These are phyloP conservation scores for Thamnidium elegans DNA, from an alignment of 192 early-diverging fungal genomes.

Conservation along the genomic window DNA sequence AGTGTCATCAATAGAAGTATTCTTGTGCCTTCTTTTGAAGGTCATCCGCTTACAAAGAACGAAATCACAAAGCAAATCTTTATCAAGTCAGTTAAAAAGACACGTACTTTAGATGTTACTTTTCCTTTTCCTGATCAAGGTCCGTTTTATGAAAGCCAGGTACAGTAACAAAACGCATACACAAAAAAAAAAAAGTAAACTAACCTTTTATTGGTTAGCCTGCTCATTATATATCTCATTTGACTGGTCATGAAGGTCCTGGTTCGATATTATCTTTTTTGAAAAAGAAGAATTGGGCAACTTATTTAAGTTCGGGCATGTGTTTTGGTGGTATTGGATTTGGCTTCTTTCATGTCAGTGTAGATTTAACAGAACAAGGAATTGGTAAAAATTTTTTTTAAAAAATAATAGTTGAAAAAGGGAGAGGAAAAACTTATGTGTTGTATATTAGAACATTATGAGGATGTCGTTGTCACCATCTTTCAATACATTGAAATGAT, in stretches of 20 bases:
- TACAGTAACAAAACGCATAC: conserved; percentile 19
- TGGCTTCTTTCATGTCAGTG: conserved; percentile 72
- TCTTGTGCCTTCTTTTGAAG: conserved; percentile 59
- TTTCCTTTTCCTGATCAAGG: conserved; percentile 80
- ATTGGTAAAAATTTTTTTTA: conserved; percentile 61
- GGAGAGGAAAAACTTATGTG: conserved; percentile 52
- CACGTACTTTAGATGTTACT: conserved; percentile 61
- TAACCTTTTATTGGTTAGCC: conserved; percentile 43
- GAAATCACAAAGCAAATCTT: conserved; percentile 60
- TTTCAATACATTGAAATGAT: conserved; percentile 92
- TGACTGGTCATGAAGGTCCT: conserved; percentile 82
- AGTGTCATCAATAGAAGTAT: conserved; percentile 66
- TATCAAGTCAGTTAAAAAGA: conserved; percentile 69
- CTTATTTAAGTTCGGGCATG: conserved; percentile 53
- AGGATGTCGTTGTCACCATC: conserved; percentile 65
- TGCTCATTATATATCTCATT: conserved; percentile 69
- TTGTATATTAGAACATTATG: conserved; percentile 61
- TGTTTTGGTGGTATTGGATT: conserved; percentile 42
- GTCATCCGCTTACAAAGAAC: conserved; percentile 65
- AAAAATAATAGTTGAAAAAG: conserved; percentile 54
- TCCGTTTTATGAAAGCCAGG: conserved; percentile 42
- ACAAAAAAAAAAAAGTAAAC: not conserved
- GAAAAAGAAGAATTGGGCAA: conserved; percentile 84
- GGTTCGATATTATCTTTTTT: conserved; percentile 79
- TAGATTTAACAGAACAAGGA: conserved; percentile 77